These are phyloP conservation scores for Candida coquimbonensis DNA, from an alignment of 805 yeast species.

Conservation along the genomic window DNA sequence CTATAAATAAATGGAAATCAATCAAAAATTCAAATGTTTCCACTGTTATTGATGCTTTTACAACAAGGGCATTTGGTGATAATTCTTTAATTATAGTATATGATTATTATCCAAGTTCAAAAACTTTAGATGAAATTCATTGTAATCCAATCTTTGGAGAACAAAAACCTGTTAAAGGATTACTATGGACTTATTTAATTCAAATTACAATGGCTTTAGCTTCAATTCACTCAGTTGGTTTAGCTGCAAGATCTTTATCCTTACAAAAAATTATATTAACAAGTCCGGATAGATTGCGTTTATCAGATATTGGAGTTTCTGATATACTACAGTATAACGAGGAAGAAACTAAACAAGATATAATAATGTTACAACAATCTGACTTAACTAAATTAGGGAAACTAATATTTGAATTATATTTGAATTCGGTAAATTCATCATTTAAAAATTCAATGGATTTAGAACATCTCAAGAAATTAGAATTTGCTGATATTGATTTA, in stretches of 20 bases:
- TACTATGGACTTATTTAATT: constrained; percentile 68
- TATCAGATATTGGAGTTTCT: constrained; percentile 63
- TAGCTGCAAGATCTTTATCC: constrained; percentile 58
- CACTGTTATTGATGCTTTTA: constrained; percentile 71
- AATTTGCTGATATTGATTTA: constrained; percentile 36
- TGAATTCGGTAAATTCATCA: constrained; percentile 36
- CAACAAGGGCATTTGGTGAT: constrained; percentile 81
- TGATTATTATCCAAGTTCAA: constrained; percentile 77
- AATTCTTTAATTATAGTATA: constrained; percentile 68
- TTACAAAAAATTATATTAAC: constrained; percentile 69
- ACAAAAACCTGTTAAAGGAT: constrained; percentile 47
- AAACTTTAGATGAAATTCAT: constrained; percentile 65
- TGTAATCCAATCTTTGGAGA: constrained; percentile 35
- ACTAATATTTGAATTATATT: constrained; percentile 46
- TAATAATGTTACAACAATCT: constrained; percentile 33
- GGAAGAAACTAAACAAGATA: constrained; percentile 12
- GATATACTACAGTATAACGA: constrained; percentile 52
- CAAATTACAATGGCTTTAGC: constrained; percentile 68
- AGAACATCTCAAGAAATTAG: constrained; percentile 22
- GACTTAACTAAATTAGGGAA: constrained; percentile 59
- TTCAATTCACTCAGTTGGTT: constrained; percentile 56
- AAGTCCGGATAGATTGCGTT: constrained; percentile 59
- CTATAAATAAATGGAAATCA: constrained; percentile 62
- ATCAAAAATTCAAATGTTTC: constrained; percentile 54
- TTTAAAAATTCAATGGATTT: constrained; percentile 5